Percentiles rank a stretch among this genome's conserved stretches.
These are phyloP conservation scores for Serendipita sp. DNA, from an alignment of 768 basidiomycete genomes.

Conservation along the genomic window DNA sequence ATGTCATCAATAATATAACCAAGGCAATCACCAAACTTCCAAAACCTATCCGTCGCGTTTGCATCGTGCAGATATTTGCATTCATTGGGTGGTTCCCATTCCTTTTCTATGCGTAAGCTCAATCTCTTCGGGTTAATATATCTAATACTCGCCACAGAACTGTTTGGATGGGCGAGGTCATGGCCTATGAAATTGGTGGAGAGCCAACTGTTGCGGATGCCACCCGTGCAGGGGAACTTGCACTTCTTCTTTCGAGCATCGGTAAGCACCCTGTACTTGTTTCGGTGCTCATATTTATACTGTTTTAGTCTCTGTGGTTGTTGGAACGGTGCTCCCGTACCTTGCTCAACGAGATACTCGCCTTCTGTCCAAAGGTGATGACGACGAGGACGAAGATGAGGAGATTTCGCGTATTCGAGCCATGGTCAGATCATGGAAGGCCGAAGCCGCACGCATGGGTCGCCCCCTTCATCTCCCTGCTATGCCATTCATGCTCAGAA, in stretches of 20 bases:
- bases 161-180: slow-evolving; percentile 85
- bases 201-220: slow-evolving; percentile 77
- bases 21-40: slow-evolving; percentile 60
- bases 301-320: slow-evolving; percentile 58
- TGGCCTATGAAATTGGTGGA: slow-evolving; percentile 58
- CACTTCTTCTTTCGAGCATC: slow-evolving; percentile 80
- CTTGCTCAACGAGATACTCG: slow-evolving; percentile 69
- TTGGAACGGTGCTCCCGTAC: slow-evolving; percentile 67
- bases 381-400: slow-evolving; percentile 52
- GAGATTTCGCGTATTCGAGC: slow-evolving; percentile 55
- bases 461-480: slow-evolving; percentile 62
- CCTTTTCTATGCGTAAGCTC: slow-evolving; percentile 72
- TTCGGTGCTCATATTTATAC: background rate
- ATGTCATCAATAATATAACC: slow-evolving; percentile 66
- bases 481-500: slow-evolving; percentile 81
- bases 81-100: slow-evolving; percentile 99
- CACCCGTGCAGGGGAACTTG: slow-evolving; percentile 66
- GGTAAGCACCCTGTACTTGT: slow-evolving; percentile 31
- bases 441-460: slow-evolving; percentile 63
- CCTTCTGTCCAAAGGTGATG: slow-evolving; percentile 46
- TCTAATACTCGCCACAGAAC: slow-evolving; percentile 34
- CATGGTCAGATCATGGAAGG: slow-evolving; percentile 66
- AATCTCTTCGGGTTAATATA: background rate
- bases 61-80: slow-evolving; percentile 84
- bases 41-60: slow-evolving; percentile 71